Evolutionary conservation across 1,284 basidiomycete genomes (phyloP).

Genomic region (Cryptococcus sp.): DNA sequence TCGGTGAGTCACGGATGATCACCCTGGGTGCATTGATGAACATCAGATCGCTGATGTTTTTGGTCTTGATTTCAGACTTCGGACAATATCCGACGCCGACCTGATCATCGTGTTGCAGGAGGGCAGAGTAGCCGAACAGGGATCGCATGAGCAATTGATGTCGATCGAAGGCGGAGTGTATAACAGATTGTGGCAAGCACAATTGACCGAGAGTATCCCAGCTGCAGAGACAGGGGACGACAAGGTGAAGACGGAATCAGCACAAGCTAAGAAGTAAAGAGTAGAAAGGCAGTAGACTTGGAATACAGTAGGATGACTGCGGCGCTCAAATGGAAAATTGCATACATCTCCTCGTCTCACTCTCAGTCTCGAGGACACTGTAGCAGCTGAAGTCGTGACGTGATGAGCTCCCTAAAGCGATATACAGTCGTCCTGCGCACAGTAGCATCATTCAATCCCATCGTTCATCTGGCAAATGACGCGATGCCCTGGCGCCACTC

Average conservation of each 20-base stretch:
- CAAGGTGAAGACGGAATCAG: constrained; percentile 12
- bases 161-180: constrained; percentile 69
- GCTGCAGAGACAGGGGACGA: constrained; percentile 25
- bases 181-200: constrained; percentile 81
- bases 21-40: background rate
- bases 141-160: constrained; percentile 85
- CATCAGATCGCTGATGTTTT: constrained; percentile 5
- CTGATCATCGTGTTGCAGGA: constrained; percentile 86
- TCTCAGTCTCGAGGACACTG: too few species aligned
- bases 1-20: constrained; percentile 41
- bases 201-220: constrained; percentile 55
- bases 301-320: background rate
- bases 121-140: constrained; percentile 82
- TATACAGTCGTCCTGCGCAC: too few species aligned
- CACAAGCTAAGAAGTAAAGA: background rate
- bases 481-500: too few species aligned
- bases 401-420: too few species aligned
- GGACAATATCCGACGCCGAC: constrained; percentile 77
- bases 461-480: too few species aligned
- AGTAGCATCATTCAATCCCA: too few species aligned
- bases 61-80: constrained; percentile 58
- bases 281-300: background rate
- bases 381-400: too few species aligned
- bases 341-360: too few species aligned
- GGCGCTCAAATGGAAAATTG: too few species aligned